These are phyloP conservation scores for Trypanosomatidae sp. DNA, from an alignment of 208 protist species.

Conservation along the genomic window DNA sequence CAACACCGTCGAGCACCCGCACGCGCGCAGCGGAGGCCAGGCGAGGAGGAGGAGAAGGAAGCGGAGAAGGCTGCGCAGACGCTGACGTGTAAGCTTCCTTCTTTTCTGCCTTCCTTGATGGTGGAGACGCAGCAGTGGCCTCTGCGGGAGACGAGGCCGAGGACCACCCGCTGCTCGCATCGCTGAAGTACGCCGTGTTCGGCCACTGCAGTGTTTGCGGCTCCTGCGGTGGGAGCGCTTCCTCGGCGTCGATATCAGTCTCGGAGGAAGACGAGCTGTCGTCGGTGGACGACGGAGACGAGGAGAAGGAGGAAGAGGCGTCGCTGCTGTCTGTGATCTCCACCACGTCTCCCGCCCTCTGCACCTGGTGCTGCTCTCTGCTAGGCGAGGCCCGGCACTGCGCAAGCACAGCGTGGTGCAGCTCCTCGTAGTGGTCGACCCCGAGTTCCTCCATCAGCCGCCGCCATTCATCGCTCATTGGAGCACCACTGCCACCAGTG, in stretches of 20 bases:
- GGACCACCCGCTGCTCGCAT: constrained; percentile 20
- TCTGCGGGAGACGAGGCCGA: constrained; percentile 9
- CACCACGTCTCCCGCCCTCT: constrained; percentile 6
- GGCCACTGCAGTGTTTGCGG: constrained; percentile 17
- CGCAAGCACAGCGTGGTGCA: neutral
- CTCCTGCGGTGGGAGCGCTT: too few relatives aligned
- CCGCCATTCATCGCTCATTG: constrained; percentile 8
- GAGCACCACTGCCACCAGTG: neutral
- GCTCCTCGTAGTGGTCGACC: neutral
- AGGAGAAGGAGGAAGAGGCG: too few relatives aligned
- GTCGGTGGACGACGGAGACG: too few relatives aligned
- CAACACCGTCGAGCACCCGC: constrained; percentile 14
- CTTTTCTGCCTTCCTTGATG: constrained; percentile 4
- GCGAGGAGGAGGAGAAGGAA: too few relatives aligned
- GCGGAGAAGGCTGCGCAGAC: too few relatives aligned
- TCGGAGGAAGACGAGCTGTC: neutral
- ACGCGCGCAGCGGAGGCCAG: neutral
- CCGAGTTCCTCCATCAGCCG: constrained; percentile 7
- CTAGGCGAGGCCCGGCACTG: too few relatives aligned
- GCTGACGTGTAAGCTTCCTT: neutral
- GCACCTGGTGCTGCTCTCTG: too few relatives aligned
- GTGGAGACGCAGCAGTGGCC: neutral
- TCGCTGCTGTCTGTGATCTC: constrained; percentile 24
- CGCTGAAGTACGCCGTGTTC: constrained; percentile 24
- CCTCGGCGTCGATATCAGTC: neutral